phyloP scores from a whole-genome alignment of 805 yeast species.

The Lipomyces mesembrius region DNA sequence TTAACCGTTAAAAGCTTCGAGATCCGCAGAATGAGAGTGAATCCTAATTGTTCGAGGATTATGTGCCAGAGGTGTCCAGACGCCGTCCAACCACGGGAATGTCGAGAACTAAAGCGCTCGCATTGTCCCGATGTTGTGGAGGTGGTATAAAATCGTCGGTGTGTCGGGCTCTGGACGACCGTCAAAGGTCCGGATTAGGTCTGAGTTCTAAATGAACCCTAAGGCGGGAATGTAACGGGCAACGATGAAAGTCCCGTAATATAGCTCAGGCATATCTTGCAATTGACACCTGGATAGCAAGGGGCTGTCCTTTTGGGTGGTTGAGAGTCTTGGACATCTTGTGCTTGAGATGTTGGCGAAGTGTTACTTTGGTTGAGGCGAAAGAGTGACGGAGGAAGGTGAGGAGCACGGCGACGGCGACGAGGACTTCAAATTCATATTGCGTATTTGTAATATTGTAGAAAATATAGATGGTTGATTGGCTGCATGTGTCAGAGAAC shows the following conservation, averaged over 20 bases:
- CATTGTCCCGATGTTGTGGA: constrained; percentile 51
- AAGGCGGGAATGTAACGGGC: constrained; percentile 29
- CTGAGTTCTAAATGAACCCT: constrained; percentile 79
- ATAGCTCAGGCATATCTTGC: constrained; percentile 28
- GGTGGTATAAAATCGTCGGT: constrained; percentile 57
- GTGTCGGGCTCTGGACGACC: constrained; percentile 82
- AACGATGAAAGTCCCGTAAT: constrained; percentile 22
- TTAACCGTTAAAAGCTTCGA: constrained; percentile 90
- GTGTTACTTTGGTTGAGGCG: background rate
- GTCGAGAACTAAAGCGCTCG: constrained; percentile 90
- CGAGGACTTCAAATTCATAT: background rate
- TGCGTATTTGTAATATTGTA: background rate
- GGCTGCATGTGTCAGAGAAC: background rate
- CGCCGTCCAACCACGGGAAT: constrained; percentile 60
- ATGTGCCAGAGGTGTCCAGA: constrained; percentile 65
- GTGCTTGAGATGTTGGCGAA: background rate
- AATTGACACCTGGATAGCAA: constrained; percentile 11
- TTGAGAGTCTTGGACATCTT: background rate
- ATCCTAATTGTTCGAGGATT: constrained; percentile 79
- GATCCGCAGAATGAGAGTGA: constrained; percentile 88
- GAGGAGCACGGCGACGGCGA: background rate
- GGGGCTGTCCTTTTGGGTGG: no score
- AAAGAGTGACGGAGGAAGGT: background rate
- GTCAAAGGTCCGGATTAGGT: constrained; percentile 52
- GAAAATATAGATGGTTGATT: background rate